phyloP scores from a whole-genome alignment of 2,329 filamentous ascomycete species.

The Ciborinia camelliae region DNA sequence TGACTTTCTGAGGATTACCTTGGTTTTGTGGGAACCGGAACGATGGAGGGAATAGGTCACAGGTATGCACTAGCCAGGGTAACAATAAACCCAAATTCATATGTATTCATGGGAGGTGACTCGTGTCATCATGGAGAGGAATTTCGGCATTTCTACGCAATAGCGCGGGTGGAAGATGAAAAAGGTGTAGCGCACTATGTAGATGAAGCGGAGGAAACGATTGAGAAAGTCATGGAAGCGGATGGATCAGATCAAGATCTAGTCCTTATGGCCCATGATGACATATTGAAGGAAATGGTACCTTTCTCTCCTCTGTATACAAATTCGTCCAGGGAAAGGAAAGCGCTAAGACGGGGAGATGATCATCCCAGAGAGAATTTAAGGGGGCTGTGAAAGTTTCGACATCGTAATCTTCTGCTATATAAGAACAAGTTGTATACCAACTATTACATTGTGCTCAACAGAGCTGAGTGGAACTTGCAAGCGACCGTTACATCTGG shows the following conservation, averaged over 20 bases:
- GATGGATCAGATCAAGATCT: slow-evolving; percentile 46
- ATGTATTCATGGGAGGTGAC: slow-evolving; percentile 45
- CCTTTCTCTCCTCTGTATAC: slow-evolving; percentile 50
- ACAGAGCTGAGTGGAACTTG: no score
- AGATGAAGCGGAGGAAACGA: slow-evolving; percentile 40
- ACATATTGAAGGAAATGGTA: slow-evolving; percentile 41
- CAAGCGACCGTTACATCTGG: no score
- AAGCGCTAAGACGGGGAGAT: slow-evolving; percentile 45
- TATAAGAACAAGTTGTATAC: no score
- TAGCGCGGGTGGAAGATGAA: slow-evolving; percentile 26
- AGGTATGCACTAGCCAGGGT: slow-evolving; percentile 44
- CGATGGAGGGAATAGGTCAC: no score
- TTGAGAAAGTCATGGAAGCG: slow-evolving; percentile 45
- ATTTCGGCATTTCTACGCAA: slow-evolving; percentile 44
- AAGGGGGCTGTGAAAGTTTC: slow-evolving; percentile 39
- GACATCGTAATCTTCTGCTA: neutral
- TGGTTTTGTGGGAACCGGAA: no score
- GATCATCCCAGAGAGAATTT: slow-evolving; percentile 52
- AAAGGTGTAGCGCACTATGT: slow-evolving; percentile 30
- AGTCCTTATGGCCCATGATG: slow-evolving; percentile 48
- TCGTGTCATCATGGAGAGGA: slow-evolving; percentile 42
- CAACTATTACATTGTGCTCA: no score
- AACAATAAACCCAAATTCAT: slow-evolving; percentile 32
- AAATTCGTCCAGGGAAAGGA: slow-evolving; percentile 46
- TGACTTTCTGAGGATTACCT: no score